Evolutionary conservation across 2,329 filamentous ascomycete species (phyloP).

Genomic region (Falciphora oryzae): DNA sequence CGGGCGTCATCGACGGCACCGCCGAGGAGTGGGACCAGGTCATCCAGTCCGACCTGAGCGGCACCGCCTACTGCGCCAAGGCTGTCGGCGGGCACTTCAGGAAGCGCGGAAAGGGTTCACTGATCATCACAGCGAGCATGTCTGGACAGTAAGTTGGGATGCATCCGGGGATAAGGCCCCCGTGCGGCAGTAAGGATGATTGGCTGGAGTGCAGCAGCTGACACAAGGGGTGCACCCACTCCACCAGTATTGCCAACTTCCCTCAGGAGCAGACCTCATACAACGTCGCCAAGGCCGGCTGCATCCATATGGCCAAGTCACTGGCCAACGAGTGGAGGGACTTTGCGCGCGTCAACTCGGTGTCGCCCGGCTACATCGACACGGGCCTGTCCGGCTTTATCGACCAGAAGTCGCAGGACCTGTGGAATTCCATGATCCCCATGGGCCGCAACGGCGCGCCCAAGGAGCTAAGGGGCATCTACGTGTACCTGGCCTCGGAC

Average conservation of each 20-base stretch:
- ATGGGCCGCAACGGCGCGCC: slow-evolving; percentile 70
- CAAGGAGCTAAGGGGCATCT: slow-evolving; percentile 76
- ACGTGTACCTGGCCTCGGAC: slow-evolving; percentile 75
- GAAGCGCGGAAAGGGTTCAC: slow-evolving; percentile 56
- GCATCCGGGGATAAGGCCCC: too few species aligned
- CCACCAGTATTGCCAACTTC: slow-evolving; percentile 72
- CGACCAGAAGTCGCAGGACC: slow-evolving; percentile 58
- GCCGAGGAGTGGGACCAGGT: slow-evolving; percentile 71
- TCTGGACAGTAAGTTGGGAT: background rate
- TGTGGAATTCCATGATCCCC: slow-evolving; percentile 74
- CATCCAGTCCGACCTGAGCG: slow-evolving; percentile 66
- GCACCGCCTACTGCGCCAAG: slow-evolving; percentile 71
- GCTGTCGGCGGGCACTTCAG: slow-evolving; percentile 65
- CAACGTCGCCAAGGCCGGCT: slow-evolving; percentile 65
- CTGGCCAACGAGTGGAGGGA: slow-evolving; percentile 74
- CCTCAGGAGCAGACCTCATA: slow-evolving; percentile 71
- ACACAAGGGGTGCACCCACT: slow-evolving; percentile 64
- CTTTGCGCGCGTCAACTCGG: slow-evolving; percentile 65
- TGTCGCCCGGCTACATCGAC: slow-evolving; percentile 71
- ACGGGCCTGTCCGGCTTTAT: slow-evolving; percentile 67
- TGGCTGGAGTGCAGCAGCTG: slow-evolving; percentile 56
- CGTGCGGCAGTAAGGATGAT: slow-evolving; percentile 48
- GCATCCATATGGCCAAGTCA: slow-evolving; percentile 56
- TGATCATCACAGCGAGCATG: slow-evolving; percentile 8
- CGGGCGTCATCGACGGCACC: slow-evolving; percentile 74